phyloP scores from a whole-genome alignment of 108 stramenopile species.

The Cyclotella sp. region DNA sequence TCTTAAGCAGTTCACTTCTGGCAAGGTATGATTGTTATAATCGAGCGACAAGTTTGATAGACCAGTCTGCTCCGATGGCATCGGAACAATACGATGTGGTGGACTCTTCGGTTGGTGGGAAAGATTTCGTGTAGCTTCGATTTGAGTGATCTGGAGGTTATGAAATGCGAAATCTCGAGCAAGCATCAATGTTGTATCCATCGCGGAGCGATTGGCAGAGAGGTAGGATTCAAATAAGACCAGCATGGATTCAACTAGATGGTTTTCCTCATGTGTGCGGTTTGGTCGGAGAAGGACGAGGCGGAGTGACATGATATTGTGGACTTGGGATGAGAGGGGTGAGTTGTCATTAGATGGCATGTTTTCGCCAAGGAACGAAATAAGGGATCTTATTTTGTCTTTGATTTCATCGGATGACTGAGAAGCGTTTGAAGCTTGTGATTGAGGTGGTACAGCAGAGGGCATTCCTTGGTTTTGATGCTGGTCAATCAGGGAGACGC shows the following conservation, averaged over 20 bases:
- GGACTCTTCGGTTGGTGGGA: neutral
- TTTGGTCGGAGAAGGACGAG: slow-evolving; percentile 59
- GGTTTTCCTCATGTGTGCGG: slow-evolving; percentile 59
- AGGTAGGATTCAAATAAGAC: slow-evolving; percentile 64
- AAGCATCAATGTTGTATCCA: slow-evolving; percentile 69
- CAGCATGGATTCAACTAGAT: slow-evolving; percentile 56
- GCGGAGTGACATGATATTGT: slow-evolving; percentile 70
- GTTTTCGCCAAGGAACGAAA: slow-evolving; percentile 57
- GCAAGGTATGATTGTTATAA: neutral
- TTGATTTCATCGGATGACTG: slow-evolving; percentile 4
- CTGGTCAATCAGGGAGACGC: neutral
- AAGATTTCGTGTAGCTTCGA: no score
- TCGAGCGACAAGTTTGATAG: neutral
- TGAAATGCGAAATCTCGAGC: slow-evolving; percentile 73
- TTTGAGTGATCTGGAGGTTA: neutral
- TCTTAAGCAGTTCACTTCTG: neutral
- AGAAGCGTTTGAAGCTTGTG: neutral
- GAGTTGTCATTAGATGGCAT: slow-evolving; percentile 64
- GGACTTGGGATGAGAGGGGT: slow-evolving; percentile 55
- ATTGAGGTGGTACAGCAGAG: slow-evolving; percentile 1
- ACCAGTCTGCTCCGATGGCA: neutral
- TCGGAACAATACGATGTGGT: slow-evolving; percentile 4
- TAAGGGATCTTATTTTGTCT: slow-evolving; percentile 23
- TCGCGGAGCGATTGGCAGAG: slow-evolving; percentile 41
- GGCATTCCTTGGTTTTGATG: neutral